Evolutionary conservation across 2,329 filamentous ascomycete genomes (phyloP), one percentile per base, ranked within the genome.

Genomic region (Neofusicoccum cordaticola): DNA sequence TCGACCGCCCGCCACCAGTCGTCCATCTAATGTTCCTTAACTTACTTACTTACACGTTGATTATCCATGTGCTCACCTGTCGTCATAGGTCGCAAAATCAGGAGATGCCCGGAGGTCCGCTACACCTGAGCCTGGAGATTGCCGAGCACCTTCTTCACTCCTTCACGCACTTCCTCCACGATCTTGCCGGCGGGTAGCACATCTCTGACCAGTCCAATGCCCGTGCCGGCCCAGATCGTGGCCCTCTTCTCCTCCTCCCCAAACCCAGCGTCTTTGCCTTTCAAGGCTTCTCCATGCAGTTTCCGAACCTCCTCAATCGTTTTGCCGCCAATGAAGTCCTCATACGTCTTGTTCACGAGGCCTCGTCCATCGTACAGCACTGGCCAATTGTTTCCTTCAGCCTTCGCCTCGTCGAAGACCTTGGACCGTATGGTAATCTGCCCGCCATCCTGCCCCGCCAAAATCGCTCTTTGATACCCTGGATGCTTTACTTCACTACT

Each of bases 221-320:
- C 86, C 17, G 84, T 84, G 3, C 87, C 87, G 15, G 85, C 86
- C 79, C 88, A 89, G 12, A 85, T 85, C 3, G 85, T 60, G 31
- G 39, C 56, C 17, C 56, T 60, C 9, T 39, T 37, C 4, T 77
- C 66, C 45, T 22, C 2, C 81, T 84, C 13, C 80, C 73, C 1
- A 75, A 75, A 37, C 84, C 85, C 83, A 4, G 42, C 84, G 82
- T 56, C 83, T 78, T 17, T 74, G 74, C 53, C 39, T 70, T 79
- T 73, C 70, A 82, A 69, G 39, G 84, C 85, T 67, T 81, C 75
- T 39, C 80, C 72, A 73, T 82, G 81, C 66, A 79, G 65, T 58
- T 70, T 73, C 69, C 77, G 78, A 52, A 81, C 82, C 66, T 81
- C 78, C 51, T 77, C 75, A 15, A 78, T 70, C 74, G 81, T 74